Conservation (phyloP, 2,329 filamentous ascomycete species). For the Colletotrichum ledebouriae region DNA sequence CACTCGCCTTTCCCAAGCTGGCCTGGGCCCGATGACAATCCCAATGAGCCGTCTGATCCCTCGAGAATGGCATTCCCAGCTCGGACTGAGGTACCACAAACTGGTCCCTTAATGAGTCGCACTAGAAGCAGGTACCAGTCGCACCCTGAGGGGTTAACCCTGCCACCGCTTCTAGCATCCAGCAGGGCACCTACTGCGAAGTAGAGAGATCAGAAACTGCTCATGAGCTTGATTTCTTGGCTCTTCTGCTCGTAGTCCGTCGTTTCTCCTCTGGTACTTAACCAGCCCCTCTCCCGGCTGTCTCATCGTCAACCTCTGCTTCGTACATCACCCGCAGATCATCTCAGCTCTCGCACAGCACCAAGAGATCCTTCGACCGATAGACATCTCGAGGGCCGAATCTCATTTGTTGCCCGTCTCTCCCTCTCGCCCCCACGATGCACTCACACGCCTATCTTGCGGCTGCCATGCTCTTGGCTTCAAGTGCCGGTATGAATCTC, state of each 20-base stretch:
- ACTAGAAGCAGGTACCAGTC: conserved; percentile 24
- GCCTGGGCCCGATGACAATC: conserved; percentile 25
- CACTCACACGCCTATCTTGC: conserved; percentile 19
- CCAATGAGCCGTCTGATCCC: conserved; percentile 37
- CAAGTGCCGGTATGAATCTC: conserved; percentile 29
- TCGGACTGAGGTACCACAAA: conserved; percentile 2
- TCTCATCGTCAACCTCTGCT: background rate
- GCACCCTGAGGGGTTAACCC: conserved; percentile 22
- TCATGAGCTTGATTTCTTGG: conserved; percentile 30
- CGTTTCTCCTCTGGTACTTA: conserved; percentile 19
- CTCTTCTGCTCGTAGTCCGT: background rate
- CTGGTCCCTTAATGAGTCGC: background rate
- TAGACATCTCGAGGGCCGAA: background rate
- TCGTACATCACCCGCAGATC: background rate
- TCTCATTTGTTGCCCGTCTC: background rate
- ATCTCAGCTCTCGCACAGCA: background rate
- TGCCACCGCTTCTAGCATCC: conserved; percentile 14
- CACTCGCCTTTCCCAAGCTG: conserved; percentile 22
- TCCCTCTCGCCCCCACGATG: conserved; percentile 17
- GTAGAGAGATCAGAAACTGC: background rate
- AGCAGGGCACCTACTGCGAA: no score
- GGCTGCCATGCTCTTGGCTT: conserved; percentile 34
- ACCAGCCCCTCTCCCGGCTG: conserved; percentile 4
- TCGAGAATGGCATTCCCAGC: conserved; percentile 11
- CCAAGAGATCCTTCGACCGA: background rate